phyloP scores from a whole-genome alignment of 305 asterid species.

The Euphrasia arctica region DNA sequence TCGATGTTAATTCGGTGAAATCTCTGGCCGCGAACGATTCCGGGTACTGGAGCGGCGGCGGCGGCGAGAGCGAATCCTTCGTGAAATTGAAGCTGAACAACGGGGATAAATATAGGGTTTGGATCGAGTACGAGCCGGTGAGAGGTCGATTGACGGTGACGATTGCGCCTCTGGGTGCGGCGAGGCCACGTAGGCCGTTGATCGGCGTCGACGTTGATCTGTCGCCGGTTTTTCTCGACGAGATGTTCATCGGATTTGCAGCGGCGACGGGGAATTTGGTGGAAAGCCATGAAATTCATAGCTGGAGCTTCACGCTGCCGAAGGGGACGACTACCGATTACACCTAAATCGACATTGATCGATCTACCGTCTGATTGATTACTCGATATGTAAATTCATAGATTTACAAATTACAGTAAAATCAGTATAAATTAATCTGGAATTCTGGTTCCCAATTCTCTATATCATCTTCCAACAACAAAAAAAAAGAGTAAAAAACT shows the following conservation, averaged over 20 bases:
- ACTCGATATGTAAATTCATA: too few relatives aligned
- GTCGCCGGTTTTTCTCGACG: not conserved
- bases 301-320: slow-evolving; percentile 1
- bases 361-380: too few relatives aligned
- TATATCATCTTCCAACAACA: too few relatives aligned
- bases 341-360: too few relatives aligned
- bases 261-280: slow-evolving; percentile 10
- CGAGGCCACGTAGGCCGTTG: not conserved
- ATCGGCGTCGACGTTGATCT: not conserved
- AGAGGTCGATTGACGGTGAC: not conserved
- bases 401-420: too few relatives aligned
- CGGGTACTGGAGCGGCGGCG: slow-evolving; percentile 3
- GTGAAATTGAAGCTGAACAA: slow-evolving; percentile 4
- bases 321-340: not conserved
- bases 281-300: slow-evolving; percentile 12
- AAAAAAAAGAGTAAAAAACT: too few relatives aligned
- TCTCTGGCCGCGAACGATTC: slow-evolving; percentile 23
- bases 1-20: slow-evolving; percentile 40
- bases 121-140: slow-evolving; percentile 7
- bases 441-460: too few relatives aligned
- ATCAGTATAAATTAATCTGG: too few relatives aligned
- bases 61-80: not conserved
- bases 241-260: slow-evolving; percentile 1
- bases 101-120: slow-evolving; percentile 6
- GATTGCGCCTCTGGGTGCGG: not conserved